A percentile compares a stretch with the other conserved stretches of the same genome.
These are phyloP conservation scores for Botrytis galanthina DNA, from an alignment of 2,329 filamentous ascomycete genomes.

Conservation along the genomic window DNA sequence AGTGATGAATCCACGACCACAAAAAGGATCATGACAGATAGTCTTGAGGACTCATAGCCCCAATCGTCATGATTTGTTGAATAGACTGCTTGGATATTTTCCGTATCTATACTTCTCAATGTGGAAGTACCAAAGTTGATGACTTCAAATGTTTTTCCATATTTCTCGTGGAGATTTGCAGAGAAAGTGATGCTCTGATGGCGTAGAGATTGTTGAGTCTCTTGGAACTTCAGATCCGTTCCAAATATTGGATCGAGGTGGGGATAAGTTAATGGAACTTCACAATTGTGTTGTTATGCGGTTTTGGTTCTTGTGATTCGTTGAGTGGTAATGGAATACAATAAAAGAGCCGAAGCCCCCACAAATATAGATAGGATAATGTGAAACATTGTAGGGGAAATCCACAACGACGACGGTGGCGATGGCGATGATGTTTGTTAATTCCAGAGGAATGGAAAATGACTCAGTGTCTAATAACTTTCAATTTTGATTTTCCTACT, in stretches of 20 bases:
- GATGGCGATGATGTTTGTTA: too few relatives aligned
- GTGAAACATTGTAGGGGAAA: too few relatives aligned
- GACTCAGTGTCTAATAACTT: too few relatives aligned
- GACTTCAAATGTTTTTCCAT: not conserved
- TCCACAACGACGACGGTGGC: too few relatives aligned
- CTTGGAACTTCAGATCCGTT: not conserved
- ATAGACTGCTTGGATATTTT: constrained; percentile 56
- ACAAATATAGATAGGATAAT: too few relatives aligned
- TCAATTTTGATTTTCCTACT: too few relatives aligned
- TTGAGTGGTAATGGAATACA: too few relatives aligned
- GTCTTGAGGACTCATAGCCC: constrained; percentile 36
- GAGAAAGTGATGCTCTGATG: not conserved
- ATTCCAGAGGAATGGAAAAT: too few relatives aligned
- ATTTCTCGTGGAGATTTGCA: not conserved
- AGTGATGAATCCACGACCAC: constrained; percentile 23
- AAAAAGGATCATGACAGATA: constrained; percentile 7
- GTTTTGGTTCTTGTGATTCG: too few relatives aligned
- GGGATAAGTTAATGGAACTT: not conserved
- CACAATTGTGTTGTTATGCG: too few relatives aligned
- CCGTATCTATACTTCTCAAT: constrained; percentile 48
- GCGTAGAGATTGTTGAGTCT: not conserved
- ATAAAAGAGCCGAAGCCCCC: too few relatives aligned
- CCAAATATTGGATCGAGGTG: not conserved
- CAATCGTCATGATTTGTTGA: constrained; percentile 53
- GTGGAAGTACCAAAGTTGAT: constrained; percentile 35